Conservation (phyloP, 371 early-diverging fungal species). For the Lichtheimia corymbifera region DNA sequence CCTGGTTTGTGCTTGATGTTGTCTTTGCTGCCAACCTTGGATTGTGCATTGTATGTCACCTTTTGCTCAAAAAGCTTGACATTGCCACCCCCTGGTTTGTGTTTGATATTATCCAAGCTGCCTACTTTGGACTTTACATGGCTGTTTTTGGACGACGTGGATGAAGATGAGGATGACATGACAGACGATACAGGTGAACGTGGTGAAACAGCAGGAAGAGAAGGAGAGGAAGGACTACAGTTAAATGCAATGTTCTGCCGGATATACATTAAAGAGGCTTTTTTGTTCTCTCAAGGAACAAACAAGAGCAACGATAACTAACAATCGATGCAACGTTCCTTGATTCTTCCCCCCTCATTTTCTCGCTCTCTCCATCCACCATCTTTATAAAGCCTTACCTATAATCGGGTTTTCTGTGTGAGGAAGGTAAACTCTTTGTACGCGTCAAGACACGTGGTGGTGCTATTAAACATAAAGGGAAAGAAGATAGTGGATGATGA, state of each 20-base stretch:
- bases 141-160: background rate
- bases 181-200: background rate
- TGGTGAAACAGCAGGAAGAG: conserved; percentile 6
- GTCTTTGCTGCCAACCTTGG: conserved; percentile 23
- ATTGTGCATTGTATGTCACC: conserved; percentile 6
- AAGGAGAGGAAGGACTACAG: too few species aligned
- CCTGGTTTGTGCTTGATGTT: conserved; percentile 26
- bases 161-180: background rate
- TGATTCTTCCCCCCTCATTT: conserved; percentile 7
- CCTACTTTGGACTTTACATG: conserved; percentile 24
- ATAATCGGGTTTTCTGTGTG: conserved; percentile 7
- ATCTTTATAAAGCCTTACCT: conserved; percentile 1
- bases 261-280: too few species aligned
- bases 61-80: conserved; percentile 17
- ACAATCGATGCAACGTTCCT: conserved; percentile 19
- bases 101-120: conserved; percentile 20
- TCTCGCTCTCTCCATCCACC: background rate
- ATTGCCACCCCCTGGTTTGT: conserved; percentile 22
- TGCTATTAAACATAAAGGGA: background rate
- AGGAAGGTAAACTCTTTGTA: conserved; percentile 3
- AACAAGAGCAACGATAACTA: conserved; percentile 5
- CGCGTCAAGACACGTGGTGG: conserved; percentile 4
- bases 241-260: too few species aligned
- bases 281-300: too few species aligned
- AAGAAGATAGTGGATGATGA: too few species aligned